Percentiles rank a stretch among this genome's conserved stretches.
Evolutionary conservation across 2,329 filamentous ascomycete species (phyloP).

Genomic region (Penicillium hesseltinei): DNA sequence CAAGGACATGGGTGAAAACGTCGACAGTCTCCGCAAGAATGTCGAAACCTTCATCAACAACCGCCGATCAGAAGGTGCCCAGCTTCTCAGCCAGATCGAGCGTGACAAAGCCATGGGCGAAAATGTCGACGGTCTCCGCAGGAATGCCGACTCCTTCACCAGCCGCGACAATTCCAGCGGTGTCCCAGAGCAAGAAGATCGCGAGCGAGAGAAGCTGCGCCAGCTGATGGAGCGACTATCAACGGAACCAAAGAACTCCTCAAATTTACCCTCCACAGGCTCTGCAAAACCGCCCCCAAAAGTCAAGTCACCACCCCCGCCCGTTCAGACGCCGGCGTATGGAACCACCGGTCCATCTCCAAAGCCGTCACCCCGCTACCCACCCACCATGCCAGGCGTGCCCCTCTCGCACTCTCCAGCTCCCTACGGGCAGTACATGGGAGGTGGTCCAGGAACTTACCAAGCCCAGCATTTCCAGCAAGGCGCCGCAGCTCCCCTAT

Average conservation of each 20-base stretch:
- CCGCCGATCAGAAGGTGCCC: slow-evolving; percentile 82
- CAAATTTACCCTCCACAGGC: slow-evolving; percentile 35
- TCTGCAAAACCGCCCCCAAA: slow-evolving; percentile 48
- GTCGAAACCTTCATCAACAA: slow-evolving; percentile 98
- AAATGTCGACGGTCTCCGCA: slow-evolving; percentile 83
- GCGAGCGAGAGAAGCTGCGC: slow-evolving; percentile 80
- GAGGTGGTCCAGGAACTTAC: slow-evolving; percentile 26
- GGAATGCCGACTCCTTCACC: slow-evolving; percentile 96
- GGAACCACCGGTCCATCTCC: slow-evolving; percentile 41
- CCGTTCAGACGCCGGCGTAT: slow-evolving; percentile 34
- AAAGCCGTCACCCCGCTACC: slow-evolving; percentile 39
- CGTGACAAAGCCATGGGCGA: slow-evolving; percentile 81
- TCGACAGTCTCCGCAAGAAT: slow-evolving; percentile 88
- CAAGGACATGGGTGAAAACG: slow-evolving; percentile 90
- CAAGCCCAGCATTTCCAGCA: slow-evolving; percentile 40
- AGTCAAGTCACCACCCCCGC: slow-evolving; percentile 41
- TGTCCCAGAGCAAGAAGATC: slow-evolving; percentile 63
- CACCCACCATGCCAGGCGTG: slow-evolving; percentile 26
- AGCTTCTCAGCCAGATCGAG: slow-evolving; percentile 85
- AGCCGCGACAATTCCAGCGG: slow-evolving; percentile 64
- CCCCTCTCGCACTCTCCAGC: slow-evolving; percentile 38
- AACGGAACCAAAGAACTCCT: slow-evolving; percentile 58
- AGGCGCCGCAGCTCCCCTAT: slow-evolving; percentile 42
- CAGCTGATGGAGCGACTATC: slow-evolving; percentile 95
- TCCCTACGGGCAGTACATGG: slow-evolving; percentile 38